A percentile compares a stretch with the other conserved stretches of the same genome.
Evolutionary conservation across 371 early-diverging fungal genomes (phyloP).

Genomic region (Circinella umbellata): DNA sequence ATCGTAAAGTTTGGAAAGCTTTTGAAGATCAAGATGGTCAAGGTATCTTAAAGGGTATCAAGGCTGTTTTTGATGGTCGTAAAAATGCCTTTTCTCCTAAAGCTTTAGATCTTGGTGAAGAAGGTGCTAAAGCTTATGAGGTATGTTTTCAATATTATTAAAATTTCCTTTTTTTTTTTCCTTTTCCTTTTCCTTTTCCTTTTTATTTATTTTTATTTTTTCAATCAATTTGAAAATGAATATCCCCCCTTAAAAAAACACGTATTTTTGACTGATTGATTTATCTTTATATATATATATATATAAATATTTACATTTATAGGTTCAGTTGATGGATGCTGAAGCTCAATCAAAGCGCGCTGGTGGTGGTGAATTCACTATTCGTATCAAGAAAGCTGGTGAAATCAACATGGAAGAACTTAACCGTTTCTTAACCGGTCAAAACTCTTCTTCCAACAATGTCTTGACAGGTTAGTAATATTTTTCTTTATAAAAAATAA

Average conservation of each 20-base stretch:
- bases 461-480: constrained; percentile 42
- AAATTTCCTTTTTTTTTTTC: not conserved
- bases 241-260: no score
- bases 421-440: constrained; percentile 52
- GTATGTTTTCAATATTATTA: constrained; percentile 28
- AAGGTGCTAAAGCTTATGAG: constrained; percentile 40
- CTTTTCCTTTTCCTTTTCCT: not conserved
- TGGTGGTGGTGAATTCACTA: constrained; percentile 38
- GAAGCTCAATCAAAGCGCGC: constrained; percentile 27
- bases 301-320: no score
- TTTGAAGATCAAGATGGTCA: constrained; percentile 42
- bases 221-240: no score
- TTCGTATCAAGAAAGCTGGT: constrained; percentile 63
- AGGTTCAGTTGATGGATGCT: constrained; percentile 51
- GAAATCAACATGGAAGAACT: constrained; percentile 62
- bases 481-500: not conserved
- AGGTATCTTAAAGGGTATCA: constrained; percentile 33
- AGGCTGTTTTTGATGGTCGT: constrained; percentile 58
- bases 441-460: constrained; percentile 40
- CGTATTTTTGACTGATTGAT: no score
- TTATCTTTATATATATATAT: no score
- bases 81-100: constrained; percentile 52
- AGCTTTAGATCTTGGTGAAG: constrained; percentile 38
- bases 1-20: constrained; percentile 52
- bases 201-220: not conserved